Conservation (phyloP, 1,284 basidiomycete genomes). For the Amylostereum chailletii region DNA sequence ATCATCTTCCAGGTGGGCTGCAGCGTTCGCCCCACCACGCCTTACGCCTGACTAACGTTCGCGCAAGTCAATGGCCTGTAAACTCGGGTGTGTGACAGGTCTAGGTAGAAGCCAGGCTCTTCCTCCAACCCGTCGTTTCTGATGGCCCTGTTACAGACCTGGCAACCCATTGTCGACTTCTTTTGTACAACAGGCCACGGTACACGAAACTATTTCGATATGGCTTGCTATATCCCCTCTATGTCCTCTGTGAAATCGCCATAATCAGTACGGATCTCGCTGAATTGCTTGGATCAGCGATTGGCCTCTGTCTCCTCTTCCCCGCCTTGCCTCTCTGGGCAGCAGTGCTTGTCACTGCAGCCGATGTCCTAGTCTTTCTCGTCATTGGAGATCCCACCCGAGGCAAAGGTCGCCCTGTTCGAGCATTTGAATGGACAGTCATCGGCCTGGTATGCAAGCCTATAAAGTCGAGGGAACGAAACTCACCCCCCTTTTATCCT, state of each 20-base stretch:
- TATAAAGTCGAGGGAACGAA: not conserved
- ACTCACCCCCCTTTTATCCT: not conserved
- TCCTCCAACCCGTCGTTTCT: not conserved
- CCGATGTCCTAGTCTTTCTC: slow-evolving; percentile 77
- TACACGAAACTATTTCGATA: slow-evolving; percentile 55
- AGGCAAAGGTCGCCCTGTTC: slow-evolving; percentile 37
- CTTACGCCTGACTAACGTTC: slow-evolving; percentile 6
- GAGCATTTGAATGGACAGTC: slow-evolving; percentile 61
- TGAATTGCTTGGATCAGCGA: slow-evolving; percentile 74
- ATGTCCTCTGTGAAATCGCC: slow-evolving; percentile 67
- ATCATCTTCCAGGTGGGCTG: slow-evolving; percentile 61
- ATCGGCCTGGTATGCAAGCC: slow-evolving; percentile 28
- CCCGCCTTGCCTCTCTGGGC: slow-evolving; percentile 74
- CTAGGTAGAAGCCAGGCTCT: slow-evolving; percentile 32
- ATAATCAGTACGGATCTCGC: slow-evolving; percentile 76
- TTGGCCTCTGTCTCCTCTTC: slow-evolving; percentile 76
- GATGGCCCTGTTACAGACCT: slow-evolving; percentile 34
- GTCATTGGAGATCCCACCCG: slow-evolving; percentile 53
- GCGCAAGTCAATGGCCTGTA: slow-evolving; percentile 46
- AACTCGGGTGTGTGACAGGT: slow-evolving; percentile 64
- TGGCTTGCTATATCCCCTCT: slow-evolving; percentile 65
- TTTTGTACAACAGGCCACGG: slow-evolving; percentile 59
- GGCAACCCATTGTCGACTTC: slow-evolving; percentile 66
- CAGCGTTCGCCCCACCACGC: not conserved
- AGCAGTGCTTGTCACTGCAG: slow-evolving; percentile 76